A percentile compares a stretch with the other conserved stretches of the same genome.
Evolutionary conservation across 768 basidiomycete genomes (phyloP).

Genomic region (Neoboletus magnificus): DNA sequence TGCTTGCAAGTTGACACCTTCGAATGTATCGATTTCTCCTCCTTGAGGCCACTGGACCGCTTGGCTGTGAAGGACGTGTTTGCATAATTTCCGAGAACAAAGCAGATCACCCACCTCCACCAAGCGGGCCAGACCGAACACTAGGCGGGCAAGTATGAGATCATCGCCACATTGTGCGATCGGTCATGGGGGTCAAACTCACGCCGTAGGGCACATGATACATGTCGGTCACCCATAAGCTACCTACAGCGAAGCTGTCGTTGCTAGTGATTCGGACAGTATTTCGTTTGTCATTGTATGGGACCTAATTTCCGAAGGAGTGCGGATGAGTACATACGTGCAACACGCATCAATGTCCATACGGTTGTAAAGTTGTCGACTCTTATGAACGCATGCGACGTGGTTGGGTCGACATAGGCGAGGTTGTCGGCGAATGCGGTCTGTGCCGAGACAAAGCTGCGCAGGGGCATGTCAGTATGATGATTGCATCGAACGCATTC

Average conservation of each 20-base stretch:
- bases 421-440: conserved; percentile 48
- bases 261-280: conserved; percentile 61
- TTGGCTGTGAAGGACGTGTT: conserved; percentile 33
- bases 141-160: conserved; percentile 30
- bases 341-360: conserved; percentile 7
- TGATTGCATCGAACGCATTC: not conserved
- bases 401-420: conserved; percentile 57
- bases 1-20: conserved; percentile 68
- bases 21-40: conserved; percentile 78
- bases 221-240: conserved; percentile 63
- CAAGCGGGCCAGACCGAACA: conserved; percentile 73
- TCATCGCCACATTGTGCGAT: not conserved
- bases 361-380: conserved; percentile 69
- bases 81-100: not conserved
- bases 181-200: conserved; percentile 20
- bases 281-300: conserved; percentile 57
- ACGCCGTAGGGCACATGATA: conserved; percentile 64
- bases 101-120: conserved; percentile 34
- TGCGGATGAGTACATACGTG: not conserved
- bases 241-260: conserved; percentile 55
- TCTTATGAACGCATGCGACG: conserved; percentile 71
- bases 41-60: conserved; percentile 60
- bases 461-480: conserved; percentile 6
- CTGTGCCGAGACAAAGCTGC: conserved; percentile 46
- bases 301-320: conserved; percentile 17